A percentile compares a stretch with the other conserved stretches of the same genome.
These are phyloP conservation scores for Pyrenochaeta sp. DNA, from an alignment of 2,329 filamentous ascomycete species.

Conservation along the genomic window DNA sequence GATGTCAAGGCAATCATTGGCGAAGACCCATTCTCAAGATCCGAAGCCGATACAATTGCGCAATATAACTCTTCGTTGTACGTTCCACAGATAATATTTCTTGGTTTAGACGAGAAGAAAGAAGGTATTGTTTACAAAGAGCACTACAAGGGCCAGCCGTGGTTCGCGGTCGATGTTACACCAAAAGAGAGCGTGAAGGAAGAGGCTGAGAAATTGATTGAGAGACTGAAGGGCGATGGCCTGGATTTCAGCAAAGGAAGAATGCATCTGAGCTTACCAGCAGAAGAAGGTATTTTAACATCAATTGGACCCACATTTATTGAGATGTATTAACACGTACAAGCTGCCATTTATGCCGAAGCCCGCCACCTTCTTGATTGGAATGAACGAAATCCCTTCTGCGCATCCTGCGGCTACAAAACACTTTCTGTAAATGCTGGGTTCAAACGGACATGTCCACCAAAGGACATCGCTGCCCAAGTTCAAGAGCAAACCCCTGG, in stretches of 20 bases:
- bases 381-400: conserved; percentile 93
- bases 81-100: conserved; percentile 78
- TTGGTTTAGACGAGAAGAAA: conserved; percentile 78
- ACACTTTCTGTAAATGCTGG: conserved; percentile 82
- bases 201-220: conserved; percentile 68
- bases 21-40: conserved; percentile 71
- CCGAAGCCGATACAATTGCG: conserved; percentile 76
- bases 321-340: conserved; percentile 1
- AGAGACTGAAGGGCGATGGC: conserved; percentile 67
- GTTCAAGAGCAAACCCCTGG: conserved; percentile 42
- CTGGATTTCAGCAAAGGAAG: conserved; percentile 73
- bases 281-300: conserved; percentile 65
- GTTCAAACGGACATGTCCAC: conserved; percentile 81
- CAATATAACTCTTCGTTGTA: conserved; percentile 76
- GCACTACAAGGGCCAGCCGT: conserved; percentile 79
- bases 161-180: conserved; percentile 90
- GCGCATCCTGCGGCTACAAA: conserved; percentile 83
- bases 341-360: conserved; percentile 90
- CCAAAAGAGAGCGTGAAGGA: conserved; percentile 71
- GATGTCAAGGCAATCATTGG: conserved; percentile 78
- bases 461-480: conserved; percentile 68
- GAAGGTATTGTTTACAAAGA: conserved; percentile 69
- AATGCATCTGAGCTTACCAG: conserved; percentile 67
- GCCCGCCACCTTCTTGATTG: conserved; percentile 89
- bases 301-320: neutral